These are phyloP conservation scores for Incumbomyces lentus DNA, from an alignment of 2,329 filamentous ascomycete genomes.

Conservation along the genomic window DNA sequence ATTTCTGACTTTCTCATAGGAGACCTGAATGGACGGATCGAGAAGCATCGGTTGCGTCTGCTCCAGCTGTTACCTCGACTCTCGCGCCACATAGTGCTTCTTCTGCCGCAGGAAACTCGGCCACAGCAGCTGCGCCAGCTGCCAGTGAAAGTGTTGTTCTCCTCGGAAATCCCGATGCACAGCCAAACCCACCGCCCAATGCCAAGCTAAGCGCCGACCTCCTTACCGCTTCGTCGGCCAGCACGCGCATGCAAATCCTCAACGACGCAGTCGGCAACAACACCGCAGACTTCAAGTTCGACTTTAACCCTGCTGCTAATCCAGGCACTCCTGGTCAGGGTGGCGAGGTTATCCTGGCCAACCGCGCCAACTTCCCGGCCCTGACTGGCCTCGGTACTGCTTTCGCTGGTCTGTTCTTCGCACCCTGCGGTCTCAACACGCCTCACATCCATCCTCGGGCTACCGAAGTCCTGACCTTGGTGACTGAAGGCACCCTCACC, in stretches of 20 bases:
- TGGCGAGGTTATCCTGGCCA: conserved; percentile 22
- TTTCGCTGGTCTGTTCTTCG: conserved; percentile 20
- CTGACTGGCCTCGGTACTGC: conserved; percentile 22
- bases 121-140: not conserved
- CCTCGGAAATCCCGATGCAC: conserved; percentile 12
- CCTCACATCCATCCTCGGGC: conserved; percentile 41
- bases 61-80: conserved; percentile 8
- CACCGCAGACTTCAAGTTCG: conserved; percentile 19
- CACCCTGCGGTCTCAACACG: conserved; percentile 38
- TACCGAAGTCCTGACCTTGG: conserved; percentile 38
- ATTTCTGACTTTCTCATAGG: not conserved
- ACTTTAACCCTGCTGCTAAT: conserved; percentile 21
- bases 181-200: conserved; percentile 15
- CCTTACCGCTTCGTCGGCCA: conserved; percentile 14
- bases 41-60: not conserved
- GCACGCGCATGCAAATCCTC: conserved; percentile 17
- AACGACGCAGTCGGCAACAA: conserved; percentile 12
- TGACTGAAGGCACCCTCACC: conserved; percentile 29
- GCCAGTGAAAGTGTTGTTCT: conserved; percentile 3
- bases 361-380: conserved; percentile 19
- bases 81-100: not conserved
- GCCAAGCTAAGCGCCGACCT: conserved; percentile 18
- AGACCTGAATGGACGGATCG: not conserved
- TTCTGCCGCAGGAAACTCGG: not conserved
- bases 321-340: conserved; percentile 19